These are phyloP conservation scores for Starmerella vaccinii DNA, from an alignment of 805 yeast species.

Conservation along the genomic window DNA sequence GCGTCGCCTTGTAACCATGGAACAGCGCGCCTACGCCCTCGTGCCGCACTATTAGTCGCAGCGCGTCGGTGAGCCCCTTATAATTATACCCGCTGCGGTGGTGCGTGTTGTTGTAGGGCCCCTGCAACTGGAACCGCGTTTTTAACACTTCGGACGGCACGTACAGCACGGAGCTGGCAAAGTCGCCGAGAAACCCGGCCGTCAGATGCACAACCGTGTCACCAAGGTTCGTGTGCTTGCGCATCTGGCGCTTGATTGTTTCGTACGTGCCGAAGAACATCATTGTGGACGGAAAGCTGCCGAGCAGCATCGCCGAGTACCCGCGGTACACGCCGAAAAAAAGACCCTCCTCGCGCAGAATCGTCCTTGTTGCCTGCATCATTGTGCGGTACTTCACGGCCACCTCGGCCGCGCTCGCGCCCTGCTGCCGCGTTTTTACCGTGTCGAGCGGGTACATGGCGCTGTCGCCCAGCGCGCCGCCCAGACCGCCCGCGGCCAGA, in stretches of 20 bases:
- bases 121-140: conserved; percentile 88
- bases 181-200: conserved; percentile 90
- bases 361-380: conserved; percentile 63
- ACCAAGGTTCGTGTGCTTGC: conserved; percentile 51
- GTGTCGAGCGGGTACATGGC: conserved; percentile 94
- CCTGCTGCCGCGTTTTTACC: conserved; percentile 94
- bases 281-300: conserved; percentile 82
- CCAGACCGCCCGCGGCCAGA: conserved; percentile 83
- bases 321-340: conserved; percentile 83
- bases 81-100: conserved; percentile 83
- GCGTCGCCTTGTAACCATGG: conserved; percentile 89
- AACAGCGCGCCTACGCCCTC: conserved; percentile 75
- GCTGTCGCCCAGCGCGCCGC: conserved; percentile 88
- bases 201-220: conserved; percentile 71
- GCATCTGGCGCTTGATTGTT: conserved; percentile 58
- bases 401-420: conserved; percentile 51
- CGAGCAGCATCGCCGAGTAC: conserved; percentile 80
- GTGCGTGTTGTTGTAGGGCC: conserved; percentile 66
- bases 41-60: conserved; percentile 45
- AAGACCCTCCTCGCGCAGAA: conserved; percentile 77
- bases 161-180: conserved; percentile 75
- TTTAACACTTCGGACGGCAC: conserved; percentile 94
- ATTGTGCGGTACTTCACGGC: conserved; percentile 55
- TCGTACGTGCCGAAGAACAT: conserved; percentile 92
- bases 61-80: conserved; percentile 61